Conservation (phyloP, 2,329 filamentous ascomycete species). For the Neofusicoccum laricinum region DNA sequence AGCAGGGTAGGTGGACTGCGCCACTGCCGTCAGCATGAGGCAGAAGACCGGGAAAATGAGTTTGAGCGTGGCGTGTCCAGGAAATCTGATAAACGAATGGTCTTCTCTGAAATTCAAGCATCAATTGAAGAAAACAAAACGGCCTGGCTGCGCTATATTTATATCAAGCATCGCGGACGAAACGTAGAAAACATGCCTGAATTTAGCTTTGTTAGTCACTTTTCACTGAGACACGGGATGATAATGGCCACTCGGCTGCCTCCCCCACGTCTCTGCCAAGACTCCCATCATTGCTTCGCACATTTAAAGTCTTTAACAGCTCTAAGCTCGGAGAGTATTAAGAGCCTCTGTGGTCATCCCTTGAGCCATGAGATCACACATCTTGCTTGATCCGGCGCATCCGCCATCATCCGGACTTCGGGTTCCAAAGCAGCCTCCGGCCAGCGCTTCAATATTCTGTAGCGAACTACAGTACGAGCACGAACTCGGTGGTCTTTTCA, state of each 20-base stretch:
- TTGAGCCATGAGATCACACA: too few species aligned
- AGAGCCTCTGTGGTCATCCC: too few species aligned
- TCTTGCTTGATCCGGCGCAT: too few species aligned
- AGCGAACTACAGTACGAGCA: too few species aligned
- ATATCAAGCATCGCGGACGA: not conserved
- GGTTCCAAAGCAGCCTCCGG: too few species aligned
- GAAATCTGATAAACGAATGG: not conserved
- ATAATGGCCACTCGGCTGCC: not conserved
- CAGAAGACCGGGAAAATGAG: not conserved
- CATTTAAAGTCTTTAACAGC: too few species aligned
- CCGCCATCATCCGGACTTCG: too few species aligned
- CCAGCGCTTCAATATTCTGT: too few species aligned
- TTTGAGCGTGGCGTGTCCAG: not conserved
- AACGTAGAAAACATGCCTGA: not conserved
- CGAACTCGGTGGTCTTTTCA: too few species aligned
- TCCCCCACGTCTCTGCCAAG: not conserved
- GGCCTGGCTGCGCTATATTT: not conserved
- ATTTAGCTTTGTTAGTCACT: not conserved
- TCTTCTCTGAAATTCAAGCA: not conserved
- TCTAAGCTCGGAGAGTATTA: too few species aligned
- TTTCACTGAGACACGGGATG: not conserved
- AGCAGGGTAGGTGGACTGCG: slow-evolving; percentile 20
- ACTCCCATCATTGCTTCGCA: not conserved
- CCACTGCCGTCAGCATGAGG: not conserved
- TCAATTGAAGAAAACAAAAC: not conserved